Evolutionary conservation across 192 early-diverging fungal species (phyloP), one percentile per base, ranked within the genome.

Genomic region (Chytriomyces confervae): DNA sequence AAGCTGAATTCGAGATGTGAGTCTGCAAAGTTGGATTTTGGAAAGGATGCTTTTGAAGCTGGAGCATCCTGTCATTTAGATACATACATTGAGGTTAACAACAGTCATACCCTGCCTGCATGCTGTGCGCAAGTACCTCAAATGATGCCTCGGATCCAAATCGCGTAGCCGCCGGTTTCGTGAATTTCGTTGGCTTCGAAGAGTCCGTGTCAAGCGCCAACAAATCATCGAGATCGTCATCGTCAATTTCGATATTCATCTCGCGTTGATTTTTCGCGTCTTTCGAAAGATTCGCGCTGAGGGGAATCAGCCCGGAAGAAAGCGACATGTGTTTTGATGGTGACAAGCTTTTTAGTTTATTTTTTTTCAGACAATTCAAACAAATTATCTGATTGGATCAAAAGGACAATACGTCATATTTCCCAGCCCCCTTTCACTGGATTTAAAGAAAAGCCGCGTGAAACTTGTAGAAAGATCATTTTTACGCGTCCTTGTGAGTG

Each of bases 201-300:
- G n/a, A 27, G 18, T 71, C 45, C 18, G 61, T 74, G 46, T 74
- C 72, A 18, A 74, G 50, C 10, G 5, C 72, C 23, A 74, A 44
- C 61, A 74, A 62, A 62, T 74, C 72, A 9, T 74, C 46, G 18
- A 74, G 44, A 63, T 74, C 72, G 50, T 74, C 72, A 46, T 74
- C 72, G 43, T 74, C 44, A 45, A 74, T 60, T 46, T 74, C 72
- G 72, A 74, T 64, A 46, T 74, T 61, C 2, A 71, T 27, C 27
- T 69, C 36, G 48, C 20, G 13, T 16, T 49, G 2, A 2, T 27
- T 48, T 47, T 61, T 74, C 9, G 61, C 62, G 23, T 57, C 20
- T 57, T 13, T 20, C 20, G 72, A 11, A 16, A 36, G 57, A 13
- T 36, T 61, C 3, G 61, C 4, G 7, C 61, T 18, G 8, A 74